Evolutionary conservation across 2,329 filamentous ascomycete species (phyloP).

Genomic region (Penicillium sp.): DNA sequence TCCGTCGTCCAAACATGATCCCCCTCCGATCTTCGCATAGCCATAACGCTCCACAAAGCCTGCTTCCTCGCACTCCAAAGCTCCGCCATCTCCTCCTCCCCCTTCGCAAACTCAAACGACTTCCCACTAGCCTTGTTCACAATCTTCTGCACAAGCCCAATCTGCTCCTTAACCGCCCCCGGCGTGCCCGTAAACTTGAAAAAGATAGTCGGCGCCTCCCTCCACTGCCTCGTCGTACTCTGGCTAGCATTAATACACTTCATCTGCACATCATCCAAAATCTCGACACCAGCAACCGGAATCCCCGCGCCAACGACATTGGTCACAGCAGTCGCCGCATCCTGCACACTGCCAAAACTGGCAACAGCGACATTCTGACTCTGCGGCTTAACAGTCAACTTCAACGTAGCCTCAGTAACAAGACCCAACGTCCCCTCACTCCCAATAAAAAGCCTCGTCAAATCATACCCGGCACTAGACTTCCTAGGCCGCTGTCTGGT

Average conservation of each 20-base stretch:
- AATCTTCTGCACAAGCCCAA: conserved; percentile 62
- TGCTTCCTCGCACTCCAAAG: conserved; percentile 78
- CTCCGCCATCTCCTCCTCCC: conserved; percentile 67
- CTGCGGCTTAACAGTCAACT: conserved; percentile 79
- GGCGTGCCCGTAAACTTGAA: conserved; percentile 75
- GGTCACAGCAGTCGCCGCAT: conserved; percentile 78
- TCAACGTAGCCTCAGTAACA: conserved; percentile 87
- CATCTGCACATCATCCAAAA: conserved; percentile 92
- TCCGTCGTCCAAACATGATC: conserved; percentile 79
- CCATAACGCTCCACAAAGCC: conserved; percentile 73
- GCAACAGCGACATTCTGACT: conserved; percentile 80
- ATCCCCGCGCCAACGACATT: conserved; percentile 79
- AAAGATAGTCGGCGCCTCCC: conserved; percentile 72
- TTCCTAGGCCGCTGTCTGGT: conserved; percentile 87
- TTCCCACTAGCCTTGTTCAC: conserved; percentile 59
- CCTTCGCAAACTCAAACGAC: conserved; percentile 70
- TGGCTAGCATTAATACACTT: conserved; percentile 63
- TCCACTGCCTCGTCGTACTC: conserved; percentile 60
- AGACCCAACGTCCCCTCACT: conserved; percentile 90
- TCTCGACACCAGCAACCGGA: conserved; percentile 87
- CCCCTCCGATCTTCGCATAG: conserved; percentile 63
- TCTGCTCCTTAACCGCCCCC: conserved; percentile 65
- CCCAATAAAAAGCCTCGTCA: conserved; percentile 87
- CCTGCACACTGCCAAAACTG: conserved; percentile 66
- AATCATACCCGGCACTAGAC: conserved; percentile 87